phyloP scores from a whole-genome alignment of 768 basidiomycete species.

The Leccinum aurantiacum region DNA sequence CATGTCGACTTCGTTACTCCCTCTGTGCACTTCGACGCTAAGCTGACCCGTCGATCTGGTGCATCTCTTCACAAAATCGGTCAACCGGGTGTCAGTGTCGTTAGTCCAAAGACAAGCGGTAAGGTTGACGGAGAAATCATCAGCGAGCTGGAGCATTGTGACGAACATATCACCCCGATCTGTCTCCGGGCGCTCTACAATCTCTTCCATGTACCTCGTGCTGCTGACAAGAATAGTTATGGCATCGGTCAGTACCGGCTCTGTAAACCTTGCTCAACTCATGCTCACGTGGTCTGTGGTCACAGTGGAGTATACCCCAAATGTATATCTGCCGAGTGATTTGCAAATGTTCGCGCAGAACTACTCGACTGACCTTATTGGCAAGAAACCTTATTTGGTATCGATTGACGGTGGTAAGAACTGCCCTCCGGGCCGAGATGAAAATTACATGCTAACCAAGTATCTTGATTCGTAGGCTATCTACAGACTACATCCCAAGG shows the following conservation, averaged over 20 bases:
- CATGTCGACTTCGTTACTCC: conserved; percentile 39
- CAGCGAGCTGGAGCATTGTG: conserved; percentile 20
- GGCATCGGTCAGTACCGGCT: conserved; percentile 29
- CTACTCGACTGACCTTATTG: conserved; percentile 21
- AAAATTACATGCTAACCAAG: neutral
- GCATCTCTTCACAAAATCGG: conserved; percentile 13
- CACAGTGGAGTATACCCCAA: conserved; percentile 36
- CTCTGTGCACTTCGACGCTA: conserved; percentile 35
- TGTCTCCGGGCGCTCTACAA: conserved; percentile 32
- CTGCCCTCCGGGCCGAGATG: neutral
- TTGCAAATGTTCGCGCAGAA: conserved; percentile 34
- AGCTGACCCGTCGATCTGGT: conserved; percentile 19
- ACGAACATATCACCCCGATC: conserved; percentile 30
- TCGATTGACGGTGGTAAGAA: conserved; percentile 38
- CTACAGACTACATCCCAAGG: conserved; percentile 21
- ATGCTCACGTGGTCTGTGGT: neutral
- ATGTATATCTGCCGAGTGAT: conserved; percentile 32
- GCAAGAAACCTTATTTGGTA: conserved; percentile 28
- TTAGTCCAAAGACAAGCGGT: conserved; percentile 17
- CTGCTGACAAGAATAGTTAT: conserved; percentile 31
- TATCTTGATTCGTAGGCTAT: conserved; percentile 17
- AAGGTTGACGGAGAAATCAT: conserved; percentile 10
- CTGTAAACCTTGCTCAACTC: too few relatives aligned
- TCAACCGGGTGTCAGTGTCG: conserved; percentile 11
- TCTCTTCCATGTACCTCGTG: conserved; percentile 25